These are phyloP conservation scores for Raffaelea arxii DNA, from an alignment of 2,329 filamentous ascomycete genomes.

Conservation along the genomic window DNA sequence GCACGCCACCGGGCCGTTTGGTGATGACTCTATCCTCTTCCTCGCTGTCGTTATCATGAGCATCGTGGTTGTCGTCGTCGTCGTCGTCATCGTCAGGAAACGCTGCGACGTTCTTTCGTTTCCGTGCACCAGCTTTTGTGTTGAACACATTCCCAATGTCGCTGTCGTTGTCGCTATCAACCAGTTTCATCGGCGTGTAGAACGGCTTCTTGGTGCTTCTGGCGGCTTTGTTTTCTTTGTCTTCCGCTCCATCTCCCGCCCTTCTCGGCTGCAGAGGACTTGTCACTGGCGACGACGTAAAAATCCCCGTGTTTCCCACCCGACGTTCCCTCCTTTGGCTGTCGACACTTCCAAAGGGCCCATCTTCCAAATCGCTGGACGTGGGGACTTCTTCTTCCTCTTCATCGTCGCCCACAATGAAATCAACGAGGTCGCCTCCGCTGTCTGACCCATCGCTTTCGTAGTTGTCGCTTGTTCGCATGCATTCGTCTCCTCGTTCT, in stretches of 20 bases:
- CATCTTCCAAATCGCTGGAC: background rate
- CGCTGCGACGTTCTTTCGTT: constrained; percentile 1
- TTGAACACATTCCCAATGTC: background rate
- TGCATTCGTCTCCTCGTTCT: constrained; percentile 42
- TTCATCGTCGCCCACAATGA: constrained; percentile 44
- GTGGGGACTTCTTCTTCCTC: constrained; percentile 2
- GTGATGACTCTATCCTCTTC: constrained; percentile 1
- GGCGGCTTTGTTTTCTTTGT: background rate
- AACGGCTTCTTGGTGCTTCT: background rate
- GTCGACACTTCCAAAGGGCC: background rate
- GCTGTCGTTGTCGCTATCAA: constrained; percentile 6
- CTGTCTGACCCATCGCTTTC: constrained; percentile 37
- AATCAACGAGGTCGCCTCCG: constrained; percentile 41
- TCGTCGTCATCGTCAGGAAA: constrained; percentile 1
- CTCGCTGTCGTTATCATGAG: constrained; percentile 3
- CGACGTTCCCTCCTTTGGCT: background rate
- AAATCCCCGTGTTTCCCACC: background rate
- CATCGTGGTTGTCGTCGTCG: background rate
- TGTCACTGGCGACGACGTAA: constrained; percentile 10
- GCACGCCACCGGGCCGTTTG: constrained; percentile 1
- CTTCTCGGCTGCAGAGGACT: constrained; percentile 5
- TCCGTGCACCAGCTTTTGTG: background rate
- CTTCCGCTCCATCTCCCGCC: background rate
- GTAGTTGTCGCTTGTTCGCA: constrained; percentile 35
- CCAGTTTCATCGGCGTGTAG: constrained; percentile 9